Evolutionary conservation across 2,329 filamentous ascomycete species (phyloP).

Genomic region (Fusarium solani-melongenae): DNA sequence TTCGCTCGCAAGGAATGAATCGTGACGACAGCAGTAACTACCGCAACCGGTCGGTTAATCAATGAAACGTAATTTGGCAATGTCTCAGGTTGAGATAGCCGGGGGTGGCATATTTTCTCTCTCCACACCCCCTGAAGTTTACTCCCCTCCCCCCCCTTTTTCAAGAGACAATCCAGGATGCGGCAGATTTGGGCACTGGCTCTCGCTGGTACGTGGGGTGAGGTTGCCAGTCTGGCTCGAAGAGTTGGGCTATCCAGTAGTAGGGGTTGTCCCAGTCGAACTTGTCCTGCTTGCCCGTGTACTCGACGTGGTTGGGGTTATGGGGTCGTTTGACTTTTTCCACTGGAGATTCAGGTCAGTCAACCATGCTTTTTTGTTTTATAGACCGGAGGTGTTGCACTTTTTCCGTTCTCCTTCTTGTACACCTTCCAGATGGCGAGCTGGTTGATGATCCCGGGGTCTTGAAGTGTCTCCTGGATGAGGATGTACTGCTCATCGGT

Average conservation of each 20-base stretch:
- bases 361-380: not conserved
- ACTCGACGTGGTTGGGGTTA: conserved; percentile 5
- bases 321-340: not conserved
- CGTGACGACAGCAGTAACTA: conserved; percentile 1
- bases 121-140: not conserved
- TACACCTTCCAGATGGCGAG: conserved; percentile 41
- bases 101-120: not conserved
- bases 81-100: not conserved
- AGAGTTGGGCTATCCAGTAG: conserved; percentile 60
- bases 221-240: conserved; percentile 54
- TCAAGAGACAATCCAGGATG: not conserved
- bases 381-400: conserved; percentile 8
- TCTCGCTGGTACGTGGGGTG: conserved; percentile 47
- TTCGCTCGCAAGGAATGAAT: not conserved
- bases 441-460: conserved; percentile 38
- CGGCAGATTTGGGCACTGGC: not conserved
- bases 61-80: not conserved
- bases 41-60: not conserved
- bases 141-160: not conserved
- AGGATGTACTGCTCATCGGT: conserved; percentile 47
- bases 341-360: conserved; percentile 15
- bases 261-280: conserved; percentile 54
- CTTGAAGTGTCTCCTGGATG: conserved; percentile 44
- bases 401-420: conserved; percentile 37
- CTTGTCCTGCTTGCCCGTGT: conserved; percentile 40